Base-by-base conservation (phyloP, 306 rosid species). In the Quillaja saponaria region DNA sequence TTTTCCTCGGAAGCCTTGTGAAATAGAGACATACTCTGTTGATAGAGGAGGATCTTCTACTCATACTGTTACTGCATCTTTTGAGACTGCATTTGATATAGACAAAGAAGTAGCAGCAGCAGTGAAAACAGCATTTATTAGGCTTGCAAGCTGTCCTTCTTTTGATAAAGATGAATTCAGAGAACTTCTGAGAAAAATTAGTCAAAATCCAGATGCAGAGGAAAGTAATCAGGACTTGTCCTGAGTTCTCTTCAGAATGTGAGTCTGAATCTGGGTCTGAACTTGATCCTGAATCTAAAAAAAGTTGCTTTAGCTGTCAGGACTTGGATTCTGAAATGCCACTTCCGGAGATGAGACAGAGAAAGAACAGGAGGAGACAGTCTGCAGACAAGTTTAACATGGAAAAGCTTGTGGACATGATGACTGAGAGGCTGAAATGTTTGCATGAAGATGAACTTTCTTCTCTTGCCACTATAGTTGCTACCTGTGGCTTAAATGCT, bases 91-190 rank as follows among this genome's bases (percentile, higher is more conserved):
- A 71, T 88, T 92, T 66, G 96, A 92, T 49, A 94, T 92, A 20
- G 98, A 86, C 68, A 88, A 66, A 73, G 89, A 89, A 78, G 96
- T 88, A 50, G 96, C 96, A 56, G 87, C 87, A 34, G 90, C 99
- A 13, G 99, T 92, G 53, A 92, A 87, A 78, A 66, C 84, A 64
- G 94, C 96, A 18, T 71, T 92, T 62, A 49, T 77, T 44, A 78
- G 64, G 75, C 98, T 92, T 78, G 90, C 89, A 15, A 81, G 62
- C 52, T 76, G 83, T 66, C 73, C 90, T 67, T 88, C 96, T 55
- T 79, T 88, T 10, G 71, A 71, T 52, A 83, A 76, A 70, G 89
- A 82, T 54, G 98, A 92, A 70, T 82, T 88, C 66, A 79, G 61
- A 78, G 90, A 86, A 21, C 75, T 88, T 37, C 64, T 89, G 15